Conservation (phyloP, 2,329 filamentous ascomycete genomes). For the Nothophaeocryptopus gaeumannii region DNA sequence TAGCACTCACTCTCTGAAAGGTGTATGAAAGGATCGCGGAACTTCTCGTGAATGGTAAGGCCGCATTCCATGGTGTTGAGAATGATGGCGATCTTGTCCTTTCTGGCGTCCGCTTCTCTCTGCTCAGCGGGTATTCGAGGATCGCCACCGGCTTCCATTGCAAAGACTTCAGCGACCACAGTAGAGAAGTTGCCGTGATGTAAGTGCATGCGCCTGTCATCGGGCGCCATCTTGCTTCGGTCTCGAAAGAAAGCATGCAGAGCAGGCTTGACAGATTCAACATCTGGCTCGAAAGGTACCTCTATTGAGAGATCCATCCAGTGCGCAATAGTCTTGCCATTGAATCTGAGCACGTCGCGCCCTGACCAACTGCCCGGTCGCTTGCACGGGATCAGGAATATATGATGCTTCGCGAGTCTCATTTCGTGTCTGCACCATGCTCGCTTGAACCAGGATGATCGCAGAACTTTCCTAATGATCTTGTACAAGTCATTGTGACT, state of each 20-base stretch:
- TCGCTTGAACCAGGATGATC: constrained; percentile 44
- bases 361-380: constrained; percentile 19
- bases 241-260: constrained; percentile 37
- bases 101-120: constrained; percentile 41
- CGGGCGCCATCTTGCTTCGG: constrained; percentile 27
- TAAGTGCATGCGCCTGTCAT: constrained; percentile 21
- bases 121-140: constrained; percentile 41
- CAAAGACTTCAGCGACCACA: constrained; percentile 40
- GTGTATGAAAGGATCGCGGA: constrained; percentile 24
- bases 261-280: constrained; percentile 34
- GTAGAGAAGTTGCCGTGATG: constrained; percentile 37
- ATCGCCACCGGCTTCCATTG: constrained; percentile 43
- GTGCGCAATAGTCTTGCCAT: constrained; percentile 42
- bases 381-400: constrained; percentile 42
- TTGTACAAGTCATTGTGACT: constrained; percentile 32
- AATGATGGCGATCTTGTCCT: constrained; percentile 44
- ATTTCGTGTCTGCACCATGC: constrained; percentile 49
- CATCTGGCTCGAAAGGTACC: constrained; percentile 32
- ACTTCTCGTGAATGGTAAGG: constrained; percentile 34
- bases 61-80: constrained; percentile 42
- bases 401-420: constrained; percentile 39
- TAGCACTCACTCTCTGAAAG: constrained; percentile 41
- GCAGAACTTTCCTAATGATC: constrained; percentile 38
- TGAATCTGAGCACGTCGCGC: constrained; percentile 38
- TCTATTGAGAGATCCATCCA: constrained; percentile 38